Evolutionary conservation across 306 rosid species (phyloP).

Genomic region (Trifolium pratense): DNA sequence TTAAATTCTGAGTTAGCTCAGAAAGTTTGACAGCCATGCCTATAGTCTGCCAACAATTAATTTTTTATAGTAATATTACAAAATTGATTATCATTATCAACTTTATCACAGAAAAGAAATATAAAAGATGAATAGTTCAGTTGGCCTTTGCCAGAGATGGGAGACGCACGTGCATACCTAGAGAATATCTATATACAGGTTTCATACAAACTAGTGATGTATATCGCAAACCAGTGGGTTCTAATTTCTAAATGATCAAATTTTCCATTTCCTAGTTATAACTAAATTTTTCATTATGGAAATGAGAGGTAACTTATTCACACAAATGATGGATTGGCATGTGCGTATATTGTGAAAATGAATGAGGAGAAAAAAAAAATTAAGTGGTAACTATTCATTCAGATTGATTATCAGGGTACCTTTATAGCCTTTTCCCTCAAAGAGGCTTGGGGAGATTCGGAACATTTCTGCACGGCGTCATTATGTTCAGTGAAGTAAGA

Average conservation of each 20-base stretch:
- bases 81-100: too few species aligned
- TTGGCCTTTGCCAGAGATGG: background rate
- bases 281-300: conserved; percentile 7
- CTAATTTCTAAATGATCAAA: conserved; percentile 30
- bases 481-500: conserved; percentile 77
- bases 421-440: conserved; percentile 89
- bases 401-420: conserved; percentile 52
- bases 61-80: too few species aligned
- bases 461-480: conserved; percentile 76
- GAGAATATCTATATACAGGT: conserved; percentile 9
- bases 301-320: conserved; percentile 6
- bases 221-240: conserved; percentile 10
- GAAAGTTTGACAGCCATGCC: too few species aligned
- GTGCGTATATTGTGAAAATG: conserved; percentile 11
- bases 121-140: conserved; percentile 10
- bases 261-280: conserved; percentile 27
- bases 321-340: background rate
- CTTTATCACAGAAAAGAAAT: too few species aligned
- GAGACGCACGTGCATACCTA: background rate
- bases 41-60: too few species aligned
- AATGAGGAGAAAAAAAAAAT: background rate
- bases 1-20: too few species aligned
- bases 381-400: background rate
- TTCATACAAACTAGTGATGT: conserved; percentile 12
- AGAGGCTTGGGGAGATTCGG: conserved; percentile 96